A percentile compares a stretch with the other conserved stretches of the same genome.
phyloP scores from a whole-genome alignment of 192 early-diverging fungal genomes.

The Ambispora gerdemannii region DNA sequence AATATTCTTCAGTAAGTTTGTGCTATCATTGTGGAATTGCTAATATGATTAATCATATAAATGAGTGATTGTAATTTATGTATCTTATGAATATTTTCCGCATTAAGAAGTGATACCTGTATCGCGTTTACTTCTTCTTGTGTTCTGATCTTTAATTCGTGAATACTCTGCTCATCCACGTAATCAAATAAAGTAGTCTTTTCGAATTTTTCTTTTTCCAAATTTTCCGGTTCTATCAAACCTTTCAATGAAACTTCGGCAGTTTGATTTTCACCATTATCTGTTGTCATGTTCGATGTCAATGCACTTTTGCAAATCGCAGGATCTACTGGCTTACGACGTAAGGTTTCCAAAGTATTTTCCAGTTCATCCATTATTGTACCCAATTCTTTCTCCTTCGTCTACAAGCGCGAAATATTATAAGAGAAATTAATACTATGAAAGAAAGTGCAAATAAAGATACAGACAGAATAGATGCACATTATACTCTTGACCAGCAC shows the following conservation, averaged over 20 bases:
- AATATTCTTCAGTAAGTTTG: not conserved
- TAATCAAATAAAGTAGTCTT: conserved; percentile 27
- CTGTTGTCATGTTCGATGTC: not conserved
- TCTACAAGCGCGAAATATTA: conserved; percentile 1
- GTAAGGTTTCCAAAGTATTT: conserved; percentile 12
- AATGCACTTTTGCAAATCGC: conserved; percentile 23
- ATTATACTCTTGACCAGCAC: not conserved
- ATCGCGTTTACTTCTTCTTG: conserved; percentile 25
- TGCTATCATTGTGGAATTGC: conserved; percentile 13
- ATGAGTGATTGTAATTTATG: not conserved
- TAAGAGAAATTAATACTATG: not conserved
- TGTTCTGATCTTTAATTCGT: conserved; percentile 25
- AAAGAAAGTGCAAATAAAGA: no score
- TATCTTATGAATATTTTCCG: not conserved
- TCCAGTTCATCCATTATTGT: conserved; percentile 19
- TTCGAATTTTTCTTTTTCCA: not conserved
- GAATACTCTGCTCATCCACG: conserved; percentile 23
- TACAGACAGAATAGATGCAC: no score
- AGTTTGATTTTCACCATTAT: not conserved
- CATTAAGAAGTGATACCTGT: not conserved
- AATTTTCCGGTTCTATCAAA: not conserved
- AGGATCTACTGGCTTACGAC: conserved; percentile 14
- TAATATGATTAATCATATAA: not conserved
- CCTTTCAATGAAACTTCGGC: not conserved
- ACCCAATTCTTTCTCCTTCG: conserved; percentile 26